phyloP scores from a whole-genome alignment of 352 stramenopile genomes.

The Phytophthora hybrid region DNA sequence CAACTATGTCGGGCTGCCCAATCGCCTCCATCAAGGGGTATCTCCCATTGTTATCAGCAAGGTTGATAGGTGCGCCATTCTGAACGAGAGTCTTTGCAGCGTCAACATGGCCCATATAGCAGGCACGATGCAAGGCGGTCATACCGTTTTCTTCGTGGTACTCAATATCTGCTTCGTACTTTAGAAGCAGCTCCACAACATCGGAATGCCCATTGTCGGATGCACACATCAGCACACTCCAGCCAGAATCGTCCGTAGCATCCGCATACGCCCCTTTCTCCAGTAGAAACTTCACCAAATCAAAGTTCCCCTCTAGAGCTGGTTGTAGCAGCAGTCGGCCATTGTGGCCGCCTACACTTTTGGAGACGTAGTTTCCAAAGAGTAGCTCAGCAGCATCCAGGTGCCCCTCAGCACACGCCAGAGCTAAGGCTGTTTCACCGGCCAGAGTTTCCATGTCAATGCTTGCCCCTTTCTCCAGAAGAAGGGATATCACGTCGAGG shows the following conservation, averaged over 20 bases:
- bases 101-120: background rate
- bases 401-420: background rate
- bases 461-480: background rate
- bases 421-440: background rate
- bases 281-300: background rate
- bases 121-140: background rate
- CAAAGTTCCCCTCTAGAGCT: background rate
- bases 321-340: background rate
- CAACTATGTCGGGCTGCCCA: background rate
- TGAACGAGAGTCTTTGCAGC: background rate
- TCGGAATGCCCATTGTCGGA: background rate
- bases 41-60: background rate
- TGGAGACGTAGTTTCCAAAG: background rate
- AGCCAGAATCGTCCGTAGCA: background rate
- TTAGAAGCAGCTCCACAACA: background rate
- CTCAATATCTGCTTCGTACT: background rate
- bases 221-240: constrained; percentile 1
- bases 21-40: background rate
- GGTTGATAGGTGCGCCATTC: background rate
- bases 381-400: background rate
- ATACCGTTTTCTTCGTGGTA: background rate
- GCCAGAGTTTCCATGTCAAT: background rate
- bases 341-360: background rate
- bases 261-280: background rate
- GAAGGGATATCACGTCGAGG: background rate